Base-by-base conservation (phyloP, 768 basidiomycete genomes). In the Tylopilus intermedius region DNA sequence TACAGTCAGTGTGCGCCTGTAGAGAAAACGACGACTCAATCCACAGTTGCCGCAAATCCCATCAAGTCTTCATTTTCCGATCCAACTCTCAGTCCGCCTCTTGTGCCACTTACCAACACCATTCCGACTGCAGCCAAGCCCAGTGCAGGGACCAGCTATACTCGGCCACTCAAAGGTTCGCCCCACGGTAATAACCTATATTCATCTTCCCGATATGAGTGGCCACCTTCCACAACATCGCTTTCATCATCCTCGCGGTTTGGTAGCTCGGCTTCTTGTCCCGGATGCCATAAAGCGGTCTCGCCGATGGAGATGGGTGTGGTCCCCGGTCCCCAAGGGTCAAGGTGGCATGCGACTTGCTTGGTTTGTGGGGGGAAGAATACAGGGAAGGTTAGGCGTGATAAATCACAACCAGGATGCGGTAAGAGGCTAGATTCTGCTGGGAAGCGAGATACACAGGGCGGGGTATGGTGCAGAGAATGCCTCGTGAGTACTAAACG, bases 241-340 rank as follows among this genome's bases (percentile, higher is more conserved):
- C 41, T 50, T 42, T 54, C 58, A 13, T 51, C 63, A 5, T 47
- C 54, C 6, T 68, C 71, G 44, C 69, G 69, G 21, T 70, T 72
- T 24, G 71, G 71, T 27, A 66, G 67, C 50, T 72, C 71, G 6
- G 76, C 78, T 53, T n/a, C 62, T 26, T 93, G 90, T 60, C 88
- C 89, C 9, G 89, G 87, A 24, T 93, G 90, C 66, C 74, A 74
- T 48, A 82, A 79, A 59, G 63, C 79, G 0, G 90, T 92, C 11
- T 88, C 87, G 14, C 80, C 80, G 1, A 91, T 93, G 89, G 90
- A 92, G 62, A 76, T 80, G 53, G 90, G 90, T 8, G 89, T 92
- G 29, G 86, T 93, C 37, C 84, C 88, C 26, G 90, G 90, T 5
- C 90, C 90, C 22, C 84, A 88, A 54, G 86, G 86, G 33, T 83